Evolutionary conservation across 2,329 filamentous ascomycete genomes (phyloP), one percentile per base, ranked within the genome.

Genomic region (Pseudopithomyces chartarum): DNA sequence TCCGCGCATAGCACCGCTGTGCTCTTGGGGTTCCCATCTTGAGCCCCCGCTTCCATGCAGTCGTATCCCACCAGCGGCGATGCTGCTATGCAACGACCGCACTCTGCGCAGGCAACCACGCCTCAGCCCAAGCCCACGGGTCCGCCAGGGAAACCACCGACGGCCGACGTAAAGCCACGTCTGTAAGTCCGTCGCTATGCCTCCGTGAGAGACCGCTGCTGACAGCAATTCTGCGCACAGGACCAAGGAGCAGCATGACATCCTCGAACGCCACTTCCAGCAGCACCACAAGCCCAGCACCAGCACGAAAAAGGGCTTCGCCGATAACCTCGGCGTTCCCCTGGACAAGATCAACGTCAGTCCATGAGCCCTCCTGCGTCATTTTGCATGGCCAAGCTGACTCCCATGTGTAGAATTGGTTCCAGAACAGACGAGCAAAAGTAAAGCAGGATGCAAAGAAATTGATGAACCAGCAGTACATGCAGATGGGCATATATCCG

Each of bases 291-390:
- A 83, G 71, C 81, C 81, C 29, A 81, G 75, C 61, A 83, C 81
- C 36, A 76, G 70, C 66, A 78, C 76, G 39, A 83, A 83, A 70
- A 82, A 81, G 70, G 74, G 75, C 42, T 82, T 82, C 57, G 80
- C 81, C 40, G 76, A 80, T 57, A 66, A 68, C 19, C 71, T 83
- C 26, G 75, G 76, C 46, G 80, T 82, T 26, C 79, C 81, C 34
- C 69, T 83, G 55, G 81, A 83, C 69, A 83, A 83, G 73, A 80
- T 83, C 69, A 83, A 83, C 61, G 80, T 82, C 67, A 70, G 80
- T 78, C 19, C 43, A n/a, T 8, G 26, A 50, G n/a, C 17, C 19
- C 15, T 33, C 19, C 15, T 33, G 11, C 38, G 29, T 22, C 33
- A 26, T 38, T n/a, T n/a, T 38, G 20, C 43, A 7, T 6, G 1